Base-by-base conservation (phyloP, 2,329 filamentous ascomycete genomes). In the Cercospora zeae-maydis region DNA sequence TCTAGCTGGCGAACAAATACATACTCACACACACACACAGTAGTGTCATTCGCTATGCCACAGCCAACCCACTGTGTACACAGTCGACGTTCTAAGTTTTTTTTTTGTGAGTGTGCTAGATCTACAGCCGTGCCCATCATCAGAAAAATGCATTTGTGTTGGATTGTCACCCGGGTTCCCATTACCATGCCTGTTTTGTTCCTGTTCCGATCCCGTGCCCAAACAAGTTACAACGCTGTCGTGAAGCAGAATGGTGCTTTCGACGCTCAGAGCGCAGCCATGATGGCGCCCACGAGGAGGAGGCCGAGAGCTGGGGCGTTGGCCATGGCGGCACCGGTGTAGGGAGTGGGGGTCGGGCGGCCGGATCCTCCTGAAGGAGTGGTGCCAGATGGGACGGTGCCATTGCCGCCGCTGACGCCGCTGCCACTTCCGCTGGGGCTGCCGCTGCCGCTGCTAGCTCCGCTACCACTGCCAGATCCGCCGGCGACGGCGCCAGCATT, bases 281-380 rank as follows among this genome's bases (percentile, higher is more conserved):
- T 59, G 56, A 52, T 30, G 14, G 56, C 56, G 33, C 56, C 56
- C 2, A 59, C 56, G 19, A 59, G n/a, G 16, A 59, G 56, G 33
- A 59, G 56, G 37, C 56, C 56, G 14, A 49, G 27, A 37, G 56
- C 56, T n/a, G 56, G 56, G 27, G 45, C 56, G 31, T 59, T 59
- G 30, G 56, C 42, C 21, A 51, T 34, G 7, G 56, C 56, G 11
- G 56, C 42, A 27, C 56, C 56, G 31, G 56, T 59, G 56, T 59
- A 59, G 8, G 39, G 14, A 36, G 42, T n/a, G 34, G 56, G 16
- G 16, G n/a, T 51, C 24, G 24, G 6, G 42, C 47, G 11, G n/a
- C 42, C 24, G 24, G 24, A 27, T 27, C 24, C 24, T 27, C 24
- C 24, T 27, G 55, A 49, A 31, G 42, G 31, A 27, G n/a, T 16